Base-by-base conservation (phyloP, 306 rosid genomes). In the Malus fusca region DNA sequence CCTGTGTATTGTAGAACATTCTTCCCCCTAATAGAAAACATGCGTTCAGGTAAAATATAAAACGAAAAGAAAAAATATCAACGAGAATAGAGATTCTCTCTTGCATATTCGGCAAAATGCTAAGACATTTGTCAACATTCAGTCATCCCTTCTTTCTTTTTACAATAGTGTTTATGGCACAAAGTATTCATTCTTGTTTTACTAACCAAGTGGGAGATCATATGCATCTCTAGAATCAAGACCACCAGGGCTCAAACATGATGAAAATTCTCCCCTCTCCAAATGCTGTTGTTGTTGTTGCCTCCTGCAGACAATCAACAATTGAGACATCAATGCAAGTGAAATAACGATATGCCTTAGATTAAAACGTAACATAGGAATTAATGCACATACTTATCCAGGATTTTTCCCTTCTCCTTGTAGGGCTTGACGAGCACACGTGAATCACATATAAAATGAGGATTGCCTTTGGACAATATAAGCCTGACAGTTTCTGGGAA, bases 341-440 rank as follows among this genome's bases (percentile, higher is more conserved):
- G 26, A 58, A 63, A 7, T 23, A 61, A 13, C 23, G 51, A 65
- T 35, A 62, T n/a, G 14, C 22, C 28, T 44, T 12, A 12, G 66
- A 2, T n/a, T 37, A 56, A 37, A 69, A 12, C 14, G 7, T n/a
- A n/a, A 44, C 37, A 19, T 37, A 60, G 71, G 23, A 68, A 67
- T 26, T 26, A 22, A 6, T 30, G 37, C 13, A 52, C 86, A 73
- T 88, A 95, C 98, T 90, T 95, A 23, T 95, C 98, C 22, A 88
- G 87, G 76, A 89, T 67, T 89, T 95, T 95, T 43, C 98, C 98
- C 83, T 95, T 95, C 89, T 95, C 98, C 92, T 95, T 95, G 83
- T 95, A 95, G 51, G 98, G 97, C 87, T 95, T 95, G 71, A 95
- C 98, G 71, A 95, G 98, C 12, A 95, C 98, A 4, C 98, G 97